Percentiles rank a stretch among this genome's conserved stretches.
Conservation (phyloP, 192 early-diverging fungal species). For the Coemansia guatemalensis region DNA sequence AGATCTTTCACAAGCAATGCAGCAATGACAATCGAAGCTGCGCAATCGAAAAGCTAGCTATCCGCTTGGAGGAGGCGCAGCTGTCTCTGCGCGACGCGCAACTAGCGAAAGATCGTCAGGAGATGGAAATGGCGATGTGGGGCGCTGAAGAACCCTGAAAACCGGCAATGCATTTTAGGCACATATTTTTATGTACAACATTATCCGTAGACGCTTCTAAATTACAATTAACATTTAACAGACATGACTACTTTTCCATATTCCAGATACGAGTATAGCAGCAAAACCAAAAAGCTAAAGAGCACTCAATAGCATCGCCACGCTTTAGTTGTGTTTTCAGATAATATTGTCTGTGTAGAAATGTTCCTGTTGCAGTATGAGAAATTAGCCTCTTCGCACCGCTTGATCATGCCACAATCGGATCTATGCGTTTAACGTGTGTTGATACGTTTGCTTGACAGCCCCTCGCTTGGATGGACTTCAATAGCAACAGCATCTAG, state of each 20-base stretch:
- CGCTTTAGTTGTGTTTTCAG: too few species aligned
- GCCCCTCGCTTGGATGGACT: neutral
- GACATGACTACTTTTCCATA: neutral
- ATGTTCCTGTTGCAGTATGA: neutral
- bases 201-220: neutral
- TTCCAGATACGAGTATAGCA: too few species aligned
- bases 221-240: neutral
- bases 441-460: neutral
- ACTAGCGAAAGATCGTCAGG: slow-evolving; percentile 33
- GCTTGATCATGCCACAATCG: neutral
- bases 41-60: slow-evolving; percentile 15
- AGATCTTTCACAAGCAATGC: slow-evolving; percentile 1
- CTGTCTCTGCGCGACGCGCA: slow-evolving; percentile 26
- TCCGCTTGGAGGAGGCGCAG: slow-evolving; percentile 32
- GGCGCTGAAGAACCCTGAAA: neutral
- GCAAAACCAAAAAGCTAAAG: neutral
- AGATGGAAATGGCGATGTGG: slow-evolving; percentile 37
- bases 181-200: neutral
- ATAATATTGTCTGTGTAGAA: too few species aligned
- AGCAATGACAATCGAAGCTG: slow-evolving; percentile 8
- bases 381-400: neutral
- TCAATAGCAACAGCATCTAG: neutral
- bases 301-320: neutral
- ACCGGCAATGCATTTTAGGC: neutral
- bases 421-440: neutral